Evolutionary conservation across 495 filamentous ascomycete genomes (phyloP), one percentile per base, ranked within the genome.

Genomic region (Melanomma pulvis-pyrius): DNA sequence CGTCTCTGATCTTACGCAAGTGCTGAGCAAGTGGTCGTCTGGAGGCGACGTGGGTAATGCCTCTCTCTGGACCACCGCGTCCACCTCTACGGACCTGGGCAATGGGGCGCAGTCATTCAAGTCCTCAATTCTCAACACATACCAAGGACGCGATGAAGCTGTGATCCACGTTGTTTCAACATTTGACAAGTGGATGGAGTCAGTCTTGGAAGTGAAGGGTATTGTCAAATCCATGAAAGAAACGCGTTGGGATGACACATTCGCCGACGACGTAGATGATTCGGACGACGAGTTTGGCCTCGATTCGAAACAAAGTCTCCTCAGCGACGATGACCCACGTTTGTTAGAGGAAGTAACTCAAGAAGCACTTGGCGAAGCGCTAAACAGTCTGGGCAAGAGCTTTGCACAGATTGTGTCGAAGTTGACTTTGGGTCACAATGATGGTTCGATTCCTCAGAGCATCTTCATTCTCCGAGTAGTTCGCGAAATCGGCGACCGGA

Each of bases 401-500:
- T 74, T 97, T 1, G 65, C 73, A 1, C 58, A 68, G n/a, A 49
- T 70, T 8, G 51, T 70, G 6, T 71, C 80, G 0, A 83, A 86
- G 72, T 68, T 81, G 12, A 36, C 6, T 69, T 84, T 47, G 21
- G 56, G 64, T 47, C 41, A 22, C 25, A 49, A 66, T n/a, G 77
- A 78, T 29, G 85, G 82, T 0, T 15, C 19, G 11, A 25, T 69
- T 9, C 75, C 75, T 12, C 82, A 91, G 47, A 83, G 87, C 28
- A 83, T 86, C 49, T 93, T 92, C 72, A 70, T 96, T 39, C 74
- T 97, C 1, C 88, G 92, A 12, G 74, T 90, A 0, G 80, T 93
- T n/a, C 79, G 94, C 19, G 89, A 96, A 55, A 79, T 96, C 9
- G 82, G 90, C 1, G 79, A 83, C 21, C 80, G 87, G 12, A 77